A percentile compares a stretch with the other conserved stretches of the same genome.
Conservation (phyloP, 129 eudicot species). For the Tanacetum coccineum region DNA sequence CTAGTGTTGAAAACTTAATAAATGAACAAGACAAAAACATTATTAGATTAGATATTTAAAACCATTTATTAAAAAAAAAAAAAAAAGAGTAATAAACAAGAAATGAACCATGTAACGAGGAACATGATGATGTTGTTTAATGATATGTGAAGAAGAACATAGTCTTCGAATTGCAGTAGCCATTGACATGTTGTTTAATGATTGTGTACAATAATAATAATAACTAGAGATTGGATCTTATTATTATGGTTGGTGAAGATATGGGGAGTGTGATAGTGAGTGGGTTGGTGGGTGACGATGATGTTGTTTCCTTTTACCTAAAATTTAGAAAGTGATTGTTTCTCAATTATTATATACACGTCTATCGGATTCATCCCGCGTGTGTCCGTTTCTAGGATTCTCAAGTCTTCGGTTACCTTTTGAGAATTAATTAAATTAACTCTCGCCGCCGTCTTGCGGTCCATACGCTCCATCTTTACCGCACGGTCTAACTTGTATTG, state of each 20-base stretch:
- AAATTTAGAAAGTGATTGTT: slow-evolving; percentile 19
- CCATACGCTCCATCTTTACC: no score
- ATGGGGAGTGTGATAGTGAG: slow-evolving; percentile 10
- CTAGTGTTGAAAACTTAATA: slow-evolving; percentile 11
- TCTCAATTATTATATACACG: no score
- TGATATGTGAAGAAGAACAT: slow-evolving; percentile 31
- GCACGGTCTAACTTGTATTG: no score
- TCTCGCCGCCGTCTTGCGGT: no score
- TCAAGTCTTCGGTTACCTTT: no score
- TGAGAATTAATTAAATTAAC: no score
- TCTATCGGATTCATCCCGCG: no score
- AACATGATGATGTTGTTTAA: slow-evolving; percentile 31
- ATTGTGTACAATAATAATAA: not conserved
- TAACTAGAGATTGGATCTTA: not conserved
- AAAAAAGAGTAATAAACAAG: not conserved
- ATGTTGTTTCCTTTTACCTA: slow-evolving; percentile 2
- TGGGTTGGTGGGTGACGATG: slow-evolving; percentile 30
- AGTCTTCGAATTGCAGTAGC: slow-evolving; percentile 69
- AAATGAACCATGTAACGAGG: slow-evolving; percentile 42
- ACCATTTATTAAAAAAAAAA: not conserved
- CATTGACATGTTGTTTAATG: slow-evolving; percentile 44
- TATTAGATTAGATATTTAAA: not conserved
- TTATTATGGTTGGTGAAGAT: not conserved
- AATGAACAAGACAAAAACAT: not conserved
- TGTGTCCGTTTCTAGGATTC: no score